Evolutionary conservation across 805 yeast species (phyloP).

Genomic region (Clavispora vitiphila): DNA sequence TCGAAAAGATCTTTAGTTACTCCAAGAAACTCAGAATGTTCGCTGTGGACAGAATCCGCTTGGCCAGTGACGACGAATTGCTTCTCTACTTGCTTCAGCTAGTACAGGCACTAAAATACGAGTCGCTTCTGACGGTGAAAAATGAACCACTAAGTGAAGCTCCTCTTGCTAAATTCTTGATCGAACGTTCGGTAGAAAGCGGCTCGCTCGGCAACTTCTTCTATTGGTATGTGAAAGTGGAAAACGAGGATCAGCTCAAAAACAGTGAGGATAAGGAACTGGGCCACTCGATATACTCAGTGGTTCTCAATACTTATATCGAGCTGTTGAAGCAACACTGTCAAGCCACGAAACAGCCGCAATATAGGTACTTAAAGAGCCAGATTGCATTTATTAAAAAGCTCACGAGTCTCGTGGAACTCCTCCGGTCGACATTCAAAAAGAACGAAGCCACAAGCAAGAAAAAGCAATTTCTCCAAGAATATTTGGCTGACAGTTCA

Average conservation of each 20-base stretch:
- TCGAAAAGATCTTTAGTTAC: slow-evolving; percentile 27
- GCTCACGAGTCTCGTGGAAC: slow-evolving; percentile 59
- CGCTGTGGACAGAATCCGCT: slow-evolving; percentile 78
- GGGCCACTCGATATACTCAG: slow-evolving; percentile 24
- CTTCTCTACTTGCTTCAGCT: slow-evolving; percentile 80
- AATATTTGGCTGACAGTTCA: slow-evolving; percentile 45
- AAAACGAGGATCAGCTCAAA: slow-evolving; percentile 58
- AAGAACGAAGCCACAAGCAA: slow-evolving; percentile 73
- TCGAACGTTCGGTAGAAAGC: slow-evolving; percentile 64
- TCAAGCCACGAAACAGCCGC: slow-evolving; percentile 22
- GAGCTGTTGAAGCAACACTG: slow-evolving; percentile 30
- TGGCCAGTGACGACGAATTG: slow-evolving; percentile 76
- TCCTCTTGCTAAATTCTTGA: slow-evolving; percentile 69
- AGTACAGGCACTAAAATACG: slow-evolving; percentile 88
- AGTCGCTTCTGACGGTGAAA: slow-evolving; percentile 29
- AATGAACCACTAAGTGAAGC: slow-evolving; percentile 34
- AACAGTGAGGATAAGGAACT: background rate
- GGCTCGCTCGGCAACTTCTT: slow-evolving; percentile 71
- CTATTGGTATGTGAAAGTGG: slow-evolving; percentile 91
- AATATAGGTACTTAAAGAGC: slow-evolving; percentile 39
- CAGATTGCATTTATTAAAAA: slow-evolving; percentile 69
- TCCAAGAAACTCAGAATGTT: slow-evolving; percentile 69
- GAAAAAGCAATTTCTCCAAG: slow-evolving; percentile 65
- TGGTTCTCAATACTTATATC: slow-evolving; percentile 37
- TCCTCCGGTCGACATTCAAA: slow-evolving; percentile 47